Percentiles rank a stretch among this genome's conserved stretches.
Conservation (phyloP, 768 basidiomycete species). For the Lentinus tigrinus region DNA sequence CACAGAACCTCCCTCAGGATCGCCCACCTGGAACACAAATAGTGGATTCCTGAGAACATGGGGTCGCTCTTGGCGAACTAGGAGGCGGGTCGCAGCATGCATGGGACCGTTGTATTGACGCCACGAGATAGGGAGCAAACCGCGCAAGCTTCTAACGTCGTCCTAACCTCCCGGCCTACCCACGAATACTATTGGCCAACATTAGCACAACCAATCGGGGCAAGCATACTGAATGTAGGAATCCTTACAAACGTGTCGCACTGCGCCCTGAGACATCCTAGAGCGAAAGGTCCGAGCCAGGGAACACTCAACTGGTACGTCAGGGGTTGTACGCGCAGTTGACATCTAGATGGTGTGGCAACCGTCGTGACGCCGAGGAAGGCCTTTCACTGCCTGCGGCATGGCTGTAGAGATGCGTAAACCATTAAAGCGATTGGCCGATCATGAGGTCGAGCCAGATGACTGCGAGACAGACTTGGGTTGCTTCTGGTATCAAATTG, state of each 20-base stretch:
- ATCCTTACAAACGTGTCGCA: neutral
- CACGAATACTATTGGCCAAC: slow-evolving; percentile 6
- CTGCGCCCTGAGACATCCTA: neutral
- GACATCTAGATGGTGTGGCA: slow-evolving; percentile 5
- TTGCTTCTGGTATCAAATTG: slow-evolving; percentile 14
- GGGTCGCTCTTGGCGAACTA: slow-evolving; percentile 4
- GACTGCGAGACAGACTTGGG: slow-evolving; percentile 4
- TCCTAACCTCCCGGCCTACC: slow-evolving; percentile 4
- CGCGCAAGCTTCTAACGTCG: slow-evolving; percentile 7
- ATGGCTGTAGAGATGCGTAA: slow-evolving; percentile 6
- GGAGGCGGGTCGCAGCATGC: neutral
- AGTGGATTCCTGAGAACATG: slow-evolving; percentile 12
- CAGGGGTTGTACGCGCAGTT: slow-evolving; percentile 1
- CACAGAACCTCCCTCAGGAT: slow-evolving; percentile 1
- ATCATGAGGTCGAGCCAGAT: slow-evolving; percentile 21
- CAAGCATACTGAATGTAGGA: neutral
- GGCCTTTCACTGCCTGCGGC: neutral
- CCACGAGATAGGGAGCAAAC: slow-evolving; percentile 3
- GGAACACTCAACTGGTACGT: neutral
- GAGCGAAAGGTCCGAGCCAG: neutral
- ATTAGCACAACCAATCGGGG: neutral
- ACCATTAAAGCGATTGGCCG: slow-evolving; percentile 5
- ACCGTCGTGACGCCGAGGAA: slow-evolving; percentile 11
- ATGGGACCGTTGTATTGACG: neutral
- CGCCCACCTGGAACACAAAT: slow-evolving; percentile 6